Base-by-base conservation (phyloP, 2,329 filamentous ascomycete genomes). In the Didymella sp. region DNA sequence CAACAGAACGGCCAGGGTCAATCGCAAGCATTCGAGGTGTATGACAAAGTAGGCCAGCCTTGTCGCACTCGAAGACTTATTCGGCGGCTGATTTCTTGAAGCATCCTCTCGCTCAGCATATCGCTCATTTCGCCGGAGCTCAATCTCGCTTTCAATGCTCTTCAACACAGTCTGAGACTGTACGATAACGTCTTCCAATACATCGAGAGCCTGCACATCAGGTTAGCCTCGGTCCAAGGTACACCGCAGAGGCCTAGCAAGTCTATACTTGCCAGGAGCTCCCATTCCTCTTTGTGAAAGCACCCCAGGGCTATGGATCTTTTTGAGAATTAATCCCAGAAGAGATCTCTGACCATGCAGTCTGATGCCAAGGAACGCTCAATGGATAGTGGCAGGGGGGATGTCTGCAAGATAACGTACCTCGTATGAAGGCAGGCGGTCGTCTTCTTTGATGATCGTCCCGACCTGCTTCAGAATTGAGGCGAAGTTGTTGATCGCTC, bases 401-500 rank as follows among this genome's bases (percentile, higher is more conserved):
- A 12, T 13, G 15, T 43, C 5, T 13, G 19, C 12, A 30, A 22
- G 25, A 48, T 17, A 28, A 65, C 65, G 24, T 69, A 75, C 73
- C 60, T 76, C 71, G 19, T 56, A 59, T 25, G 76, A 77, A 31
- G 74, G 73, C 13, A 77, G 51, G 11, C 64, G 69, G 58, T 74
- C 73, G 56, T 78, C 71, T 53, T 77, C 73, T 28, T 70, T 74
- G 38, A 77, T 70, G 37, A 72, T 66, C 0, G 73, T 72, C 42
- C 74, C 75, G 19, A 77, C 62, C 49, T 78, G 74, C 59, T 77
- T 77, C 55, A 77, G 48, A 28, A 71, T 73, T 7, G 71, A 64
- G 40, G 71, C 70, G 42, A 77, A 72, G 35, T 68, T 67, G 58
- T 71, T 76, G 51, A 77, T 69, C n/a, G 64, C 61, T 49, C 63